phyloP scores from a whole-genome alignment of 148 eudicot species.

The Pouteria glomerata region DNA sequence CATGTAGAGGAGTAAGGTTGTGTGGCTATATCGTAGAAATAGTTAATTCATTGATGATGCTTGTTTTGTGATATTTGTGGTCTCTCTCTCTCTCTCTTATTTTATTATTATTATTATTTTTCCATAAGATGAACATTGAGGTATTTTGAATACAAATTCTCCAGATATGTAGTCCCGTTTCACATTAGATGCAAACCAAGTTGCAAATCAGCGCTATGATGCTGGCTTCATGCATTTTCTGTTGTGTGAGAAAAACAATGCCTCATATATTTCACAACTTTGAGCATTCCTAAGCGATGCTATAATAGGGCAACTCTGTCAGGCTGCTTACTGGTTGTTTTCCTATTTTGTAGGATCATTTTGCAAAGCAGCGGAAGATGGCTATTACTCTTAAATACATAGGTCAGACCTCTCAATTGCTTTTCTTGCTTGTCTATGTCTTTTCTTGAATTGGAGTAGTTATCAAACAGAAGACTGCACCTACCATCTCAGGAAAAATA shows the following conservation, averaged over 20 bases:
- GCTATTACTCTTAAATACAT: constrained; percentile 75
- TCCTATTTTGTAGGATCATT: constrained; percentile 61
- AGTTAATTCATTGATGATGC: too few species aligned
- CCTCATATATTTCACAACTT: not conserved
- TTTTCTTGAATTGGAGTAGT: not conserved
- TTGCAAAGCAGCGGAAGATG: constrained; percentile 40
- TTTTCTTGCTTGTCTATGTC: not conserved
- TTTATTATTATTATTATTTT: too few species aligned
- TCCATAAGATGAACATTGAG: not conserved
- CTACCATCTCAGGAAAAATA: not conserved
- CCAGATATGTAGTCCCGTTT: not conserved
- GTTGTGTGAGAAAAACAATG: not conserved
- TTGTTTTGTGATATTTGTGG: not conserved
- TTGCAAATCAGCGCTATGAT: not conserved
- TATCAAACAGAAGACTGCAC: not conserved
- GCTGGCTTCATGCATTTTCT: not conserved
- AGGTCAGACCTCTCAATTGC: constrained; percentile 40
- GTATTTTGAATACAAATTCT: not conserved
- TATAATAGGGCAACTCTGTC: not conserved
- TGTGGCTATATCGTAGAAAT: not conserved
- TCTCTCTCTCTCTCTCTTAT: too few species aligned
- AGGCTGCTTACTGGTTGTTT: not conserved
- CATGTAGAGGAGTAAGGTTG: too few species aligned
- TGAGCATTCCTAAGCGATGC: not conserved
- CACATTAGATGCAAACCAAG: not conserved